phyloP scores from a whole-genome alignment of 805 yeast species.

The Candida montana region DNA sequence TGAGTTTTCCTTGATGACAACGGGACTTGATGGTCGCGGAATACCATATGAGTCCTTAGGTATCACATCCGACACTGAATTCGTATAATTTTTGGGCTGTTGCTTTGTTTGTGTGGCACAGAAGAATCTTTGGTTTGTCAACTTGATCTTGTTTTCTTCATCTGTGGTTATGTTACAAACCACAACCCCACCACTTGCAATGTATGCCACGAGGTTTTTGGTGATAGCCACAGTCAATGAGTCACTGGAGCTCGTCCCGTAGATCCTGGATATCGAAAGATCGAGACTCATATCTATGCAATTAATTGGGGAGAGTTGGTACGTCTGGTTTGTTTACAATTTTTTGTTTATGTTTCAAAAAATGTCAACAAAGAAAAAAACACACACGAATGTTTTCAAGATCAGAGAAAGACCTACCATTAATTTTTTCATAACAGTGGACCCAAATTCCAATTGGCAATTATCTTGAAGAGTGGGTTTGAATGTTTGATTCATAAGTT shows the following conservation, averaged over 20 bases:
- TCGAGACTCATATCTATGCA: slow-evolving; percentile 6
- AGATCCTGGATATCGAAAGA: slow-evolving; percentile 25
- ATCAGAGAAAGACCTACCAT: no score
- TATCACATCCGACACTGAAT: background rate
- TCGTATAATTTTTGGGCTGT: background rate
- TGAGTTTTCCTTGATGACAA: background rate
- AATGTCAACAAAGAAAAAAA: no score
- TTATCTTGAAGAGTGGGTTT: no score
- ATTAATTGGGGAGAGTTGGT: no score
- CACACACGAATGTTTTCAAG: no score
- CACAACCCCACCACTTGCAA: slow-evolving; percentile 58
- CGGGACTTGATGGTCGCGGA: slow-evolving; percentile 8
- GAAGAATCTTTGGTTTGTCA: slow-evolving; percentile 40
- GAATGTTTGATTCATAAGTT: no score
- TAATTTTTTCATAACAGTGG: no score
- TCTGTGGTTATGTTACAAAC: slow-evolving; percentile 30
- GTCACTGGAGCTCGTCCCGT: slow-evolving; percentile 44
- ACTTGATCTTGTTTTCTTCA: slow-evolving; percentile 16
- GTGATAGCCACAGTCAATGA: slow-evolving; percentile 37
- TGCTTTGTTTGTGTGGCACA: slow-evolving; percentile 35
- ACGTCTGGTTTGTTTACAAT: background rate
- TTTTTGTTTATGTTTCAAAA: background rate
- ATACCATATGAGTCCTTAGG: slow-evolving; percentile 10
- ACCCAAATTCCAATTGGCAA: no score
- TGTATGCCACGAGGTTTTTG: slow-evolving; percentile 42